phyloP scores from a whole-genome alignment of 1,284 basidiomycete species.

The Golubevia pallescens region DNA sequence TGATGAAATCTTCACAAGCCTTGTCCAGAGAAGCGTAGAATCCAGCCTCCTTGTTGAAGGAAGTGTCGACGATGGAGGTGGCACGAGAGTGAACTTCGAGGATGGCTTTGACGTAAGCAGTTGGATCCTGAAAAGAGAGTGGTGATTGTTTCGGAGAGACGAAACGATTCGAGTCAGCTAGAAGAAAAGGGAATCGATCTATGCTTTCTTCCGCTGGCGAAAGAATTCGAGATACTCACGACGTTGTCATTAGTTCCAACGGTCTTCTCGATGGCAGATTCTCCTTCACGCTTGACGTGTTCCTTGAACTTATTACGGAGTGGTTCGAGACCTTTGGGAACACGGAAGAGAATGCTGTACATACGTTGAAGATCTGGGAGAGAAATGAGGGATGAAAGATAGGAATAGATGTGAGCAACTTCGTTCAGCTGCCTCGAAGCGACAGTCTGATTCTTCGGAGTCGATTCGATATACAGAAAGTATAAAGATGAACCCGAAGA shows the following conservation, averaged over 20 bases:
- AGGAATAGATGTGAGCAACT: not conserved
- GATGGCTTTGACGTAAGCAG: constrained; percentile 47
- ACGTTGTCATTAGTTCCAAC: constrained; percentile 14
- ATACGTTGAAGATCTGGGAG: not conserved
- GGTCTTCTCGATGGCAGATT: constrained; percentile 46
- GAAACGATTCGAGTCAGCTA: not conserved
- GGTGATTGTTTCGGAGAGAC: not conserved
- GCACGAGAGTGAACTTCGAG: constrained; percentile 47
- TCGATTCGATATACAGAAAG: too few relatives aligned
- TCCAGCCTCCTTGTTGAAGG: constrained; percentile 52
- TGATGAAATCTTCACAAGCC: constrained; percentile 58
- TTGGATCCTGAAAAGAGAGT: constrained; percentile 24
- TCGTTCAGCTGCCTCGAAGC: too few relatives aligned
- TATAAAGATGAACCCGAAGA: not conserved
- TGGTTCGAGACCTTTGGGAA: constrained; percentile 49
- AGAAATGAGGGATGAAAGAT: not conserved
- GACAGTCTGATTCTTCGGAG: too few relatives aligned
- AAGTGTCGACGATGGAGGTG: constrained; percentile 36
- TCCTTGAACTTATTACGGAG: constrained; percentile 48
- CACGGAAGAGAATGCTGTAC: constrained; percentile 28
- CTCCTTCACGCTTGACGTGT: constrained; percentile 44
- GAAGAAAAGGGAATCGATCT: not conserved
- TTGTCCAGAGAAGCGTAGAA: constrained; percentile 62
- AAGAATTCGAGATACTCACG: constrained; percentile 17
- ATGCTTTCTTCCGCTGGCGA: constrained; percentile 12